phyloP scores from a whole-genome alignment of 371 early-diverging fungal species.

The Synchytrium microbalum region DNA sequence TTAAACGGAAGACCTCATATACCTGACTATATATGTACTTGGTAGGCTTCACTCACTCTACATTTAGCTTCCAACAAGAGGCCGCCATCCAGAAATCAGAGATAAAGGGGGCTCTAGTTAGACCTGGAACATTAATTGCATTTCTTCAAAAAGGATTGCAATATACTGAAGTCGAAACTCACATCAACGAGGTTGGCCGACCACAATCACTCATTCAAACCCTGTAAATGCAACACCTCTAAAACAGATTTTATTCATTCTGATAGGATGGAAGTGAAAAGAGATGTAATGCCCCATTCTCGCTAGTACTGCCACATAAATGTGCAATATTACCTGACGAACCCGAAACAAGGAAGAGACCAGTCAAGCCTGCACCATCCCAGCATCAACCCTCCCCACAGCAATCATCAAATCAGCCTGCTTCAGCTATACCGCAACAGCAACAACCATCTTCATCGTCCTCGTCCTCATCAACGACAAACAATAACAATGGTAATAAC shows the following conservation, averaged over 20 bases:
- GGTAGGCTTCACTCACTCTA: conserved; percentile 81
- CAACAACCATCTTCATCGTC: not conserved
- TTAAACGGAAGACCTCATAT: conserved; percentile 1
- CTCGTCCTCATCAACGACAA: not conserved
- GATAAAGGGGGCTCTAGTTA: conserved; percentile 51
- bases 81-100: conserved; percentile 62
- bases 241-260: not conserved
- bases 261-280: conserved; percentile 66
- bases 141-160: conserved; percentile 89
- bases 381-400: no score
- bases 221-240: not conserved
- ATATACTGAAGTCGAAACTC: conserved; percentile 82
- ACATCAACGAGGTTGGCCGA: conserved; percentile 58
- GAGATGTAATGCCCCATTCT: conserved; percentile 67
- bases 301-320: conserved; percentile 61
- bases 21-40: not conserved
- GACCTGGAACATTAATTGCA: conserved; percentile 78
- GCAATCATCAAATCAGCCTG: not conserved
- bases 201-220: not conserved
- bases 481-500: no score
- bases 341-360: conserved; percentile 7
- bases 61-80: conserved; percentile 86
- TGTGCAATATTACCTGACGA: conserved; percentile 21
- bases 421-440: not conserved
- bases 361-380: no score